Evolutionary conservation across 192 early-diverging fungal species (phyloP).

Genomic region (Entrophospora sp.): DNA sequence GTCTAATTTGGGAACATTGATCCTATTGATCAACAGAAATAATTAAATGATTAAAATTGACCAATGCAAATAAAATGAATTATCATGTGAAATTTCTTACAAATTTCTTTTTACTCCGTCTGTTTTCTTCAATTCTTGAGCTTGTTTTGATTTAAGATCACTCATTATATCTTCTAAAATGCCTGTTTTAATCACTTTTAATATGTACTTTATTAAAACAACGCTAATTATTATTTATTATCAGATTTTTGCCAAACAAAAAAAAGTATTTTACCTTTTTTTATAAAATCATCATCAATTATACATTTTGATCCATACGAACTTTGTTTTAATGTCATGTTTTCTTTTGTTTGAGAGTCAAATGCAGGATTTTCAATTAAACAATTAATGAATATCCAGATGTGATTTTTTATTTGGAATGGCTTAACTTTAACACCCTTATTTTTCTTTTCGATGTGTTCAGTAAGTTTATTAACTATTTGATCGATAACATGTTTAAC

Average conservation of each 20-base stretch:
- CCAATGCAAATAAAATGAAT: too few relatives aligned
- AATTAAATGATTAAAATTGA: too few relatives aligned
- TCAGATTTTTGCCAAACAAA: background rate
- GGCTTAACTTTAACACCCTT: slow-evolving; percentile 57
- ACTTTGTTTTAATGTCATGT: slow-evolving; percentile 67
- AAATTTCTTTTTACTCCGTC: slow-evolving; percentile 56
- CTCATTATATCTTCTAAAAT: slow-evolving; percentile 75
- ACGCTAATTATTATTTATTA: too few relatives aligned
- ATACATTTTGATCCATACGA: slow-evolving; percentile 77
- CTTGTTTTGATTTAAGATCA: slow-evolving; percentile 61
- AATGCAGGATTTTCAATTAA: slow-evolving; percentile 91
- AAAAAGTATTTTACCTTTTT: slow-evolving; percentile 39
- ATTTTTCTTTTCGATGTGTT: slow-evolving; percentile 66
- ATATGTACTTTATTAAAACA: too few relatives aligned
- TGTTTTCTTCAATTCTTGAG: slow-evolving; percentile 76
- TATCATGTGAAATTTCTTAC: too few relatives aligned
- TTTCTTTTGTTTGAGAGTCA: slow-evolving; percentile 97
- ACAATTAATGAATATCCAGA: slow-evolving; percentile 92
- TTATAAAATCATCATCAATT: slow-evolving; percentile 71
- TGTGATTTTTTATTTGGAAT: slow-evolving; percentile 77
- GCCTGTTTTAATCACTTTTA: slow-evolving; percentile 55
- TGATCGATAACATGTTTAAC: slow-evolving; percentile 77
- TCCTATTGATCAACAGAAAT: too few relatives aligned
- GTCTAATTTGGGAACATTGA: slow-evolving; percentile 81
- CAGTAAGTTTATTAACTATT: slow-evolving; percentile 60